These are phyloP conservation scores for Mercurialis annua DNA, from an alignment of 345 rosid species.

Conservation along the genomic window DNA sequence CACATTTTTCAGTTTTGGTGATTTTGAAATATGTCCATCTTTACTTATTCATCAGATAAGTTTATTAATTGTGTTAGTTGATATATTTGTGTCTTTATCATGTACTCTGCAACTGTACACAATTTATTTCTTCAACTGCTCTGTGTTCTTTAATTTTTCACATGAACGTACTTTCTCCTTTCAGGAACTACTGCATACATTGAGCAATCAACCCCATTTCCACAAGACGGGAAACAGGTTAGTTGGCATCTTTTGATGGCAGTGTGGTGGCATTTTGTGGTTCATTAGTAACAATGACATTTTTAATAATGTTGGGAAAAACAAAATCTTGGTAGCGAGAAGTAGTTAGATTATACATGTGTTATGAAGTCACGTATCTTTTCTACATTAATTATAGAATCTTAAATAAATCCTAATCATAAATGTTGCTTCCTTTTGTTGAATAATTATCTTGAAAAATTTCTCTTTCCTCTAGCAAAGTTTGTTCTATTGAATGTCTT, in stretches of 20 bases:
- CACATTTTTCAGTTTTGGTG: not conserved
- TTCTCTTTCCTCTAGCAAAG: not conserved
- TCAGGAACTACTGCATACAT: conserved; percentile 67
- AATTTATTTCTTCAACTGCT: not conserved
- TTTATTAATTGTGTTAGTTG: not conserved
- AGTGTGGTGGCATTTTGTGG: not conserved
- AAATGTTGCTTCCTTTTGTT: not conserved
- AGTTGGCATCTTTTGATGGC: conserved; percentile 8
- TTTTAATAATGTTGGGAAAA: too few species aligned
- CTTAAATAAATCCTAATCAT: too few species aligned
- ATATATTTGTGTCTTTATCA: not conserved
- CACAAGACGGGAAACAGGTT: conserved; percentile 82
- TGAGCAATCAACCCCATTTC: conserved; percentile 69
- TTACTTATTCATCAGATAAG: not conserved
- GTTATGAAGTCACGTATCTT: not conserved
- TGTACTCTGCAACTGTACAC: conserved; percentile 1
- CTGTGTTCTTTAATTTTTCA: not conserved
- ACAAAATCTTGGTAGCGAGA: too few species aligned
- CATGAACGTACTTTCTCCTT: conserved; percentile 16
- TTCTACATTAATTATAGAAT: not conserved
- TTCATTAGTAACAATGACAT: not conserved
- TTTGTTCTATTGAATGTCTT: not conserved
- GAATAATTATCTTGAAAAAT: not conserved
- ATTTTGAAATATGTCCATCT: not conserved
- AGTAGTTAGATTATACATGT: not conserved